Evolutionary conservation across 2,329 filamentous ascomycete species (phyloP).

Genomic region (Colletotrichum godetiae): DNA sequence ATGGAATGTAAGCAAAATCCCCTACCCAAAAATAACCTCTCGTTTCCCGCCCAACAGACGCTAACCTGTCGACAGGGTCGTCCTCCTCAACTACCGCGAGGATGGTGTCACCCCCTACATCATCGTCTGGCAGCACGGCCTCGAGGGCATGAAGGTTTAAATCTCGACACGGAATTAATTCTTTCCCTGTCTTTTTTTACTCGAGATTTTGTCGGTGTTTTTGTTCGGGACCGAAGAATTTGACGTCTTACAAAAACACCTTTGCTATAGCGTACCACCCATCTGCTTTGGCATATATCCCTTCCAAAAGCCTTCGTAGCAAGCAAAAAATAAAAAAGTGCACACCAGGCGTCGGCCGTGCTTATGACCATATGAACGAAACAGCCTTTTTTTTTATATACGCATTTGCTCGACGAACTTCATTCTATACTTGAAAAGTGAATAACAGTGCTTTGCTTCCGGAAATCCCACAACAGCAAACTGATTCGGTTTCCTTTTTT

Average conservation of each 20-base stretch:
- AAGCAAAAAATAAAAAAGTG: conserved; percentile 34
- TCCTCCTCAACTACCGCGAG: conserved; percentile 97
- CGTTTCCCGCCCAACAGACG: neutral
- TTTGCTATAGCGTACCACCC: conserved; percentile 30
- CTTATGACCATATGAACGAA: neutral
- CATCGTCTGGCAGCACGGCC: conserved; percentile 94
- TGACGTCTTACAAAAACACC: conserved; percentile 19
- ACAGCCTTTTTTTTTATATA: neutral
- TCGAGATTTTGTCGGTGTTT: conserved; percentile 29
- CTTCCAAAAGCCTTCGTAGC: conserved; percentile 34
- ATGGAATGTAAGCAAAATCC: conserved; percentile 81
- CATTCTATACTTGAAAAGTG: neutral
- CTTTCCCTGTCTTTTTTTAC: conserved; percentile 8
- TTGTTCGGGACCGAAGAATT: neutral
- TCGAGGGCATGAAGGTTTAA: conserved; percentile 93
- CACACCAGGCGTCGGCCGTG: conserved; percentile 29
- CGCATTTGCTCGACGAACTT: neutral
- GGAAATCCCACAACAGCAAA: neutral
- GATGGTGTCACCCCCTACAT: conserved; percentile 93
- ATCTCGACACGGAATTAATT: neutral
- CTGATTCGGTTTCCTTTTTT: neutral
- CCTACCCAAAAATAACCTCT: no score
- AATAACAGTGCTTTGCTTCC: conserved; percentile 2
- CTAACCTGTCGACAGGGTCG: conserved; percentile 66
- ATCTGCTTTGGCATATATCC: conserved; percentile 38